A percentile compares a stretch with the other conserved stretches of the same genome.
Conservation (phyloP, 768 basidiomycete species). For the Tubosaeta brunneosetosa region DNA sequence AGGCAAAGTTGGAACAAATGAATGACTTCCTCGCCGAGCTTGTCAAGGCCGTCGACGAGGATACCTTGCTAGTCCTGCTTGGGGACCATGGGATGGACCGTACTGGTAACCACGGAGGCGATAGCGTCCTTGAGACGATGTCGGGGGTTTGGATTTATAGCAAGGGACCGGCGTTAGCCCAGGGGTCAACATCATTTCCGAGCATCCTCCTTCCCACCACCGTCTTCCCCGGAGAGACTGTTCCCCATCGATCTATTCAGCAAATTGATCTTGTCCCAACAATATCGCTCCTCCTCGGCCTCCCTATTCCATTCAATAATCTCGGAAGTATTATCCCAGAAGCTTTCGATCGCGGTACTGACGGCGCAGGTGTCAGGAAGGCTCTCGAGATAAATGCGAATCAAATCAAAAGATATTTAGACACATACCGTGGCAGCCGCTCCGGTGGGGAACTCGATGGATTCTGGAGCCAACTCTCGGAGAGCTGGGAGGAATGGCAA, state of each 20-base stretch:
- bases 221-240: slow-evolving; percentile 54
- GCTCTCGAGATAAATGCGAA: slow-evolving; percentile 68
- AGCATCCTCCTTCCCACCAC: slow-evolving; percentile 48
- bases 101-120: slow-evolving; percentile 94
- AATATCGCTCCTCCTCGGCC: slow-evolving; percentile 80
- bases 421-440: slow-evolving; percentile 65
- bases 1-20: slow-evolving; percentile 83
- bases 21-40: slow-evolving; percentile 69
- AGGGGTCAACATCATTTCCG: slow-evolving; percentile 36
- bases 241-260: slow-evolving; percentile 62
- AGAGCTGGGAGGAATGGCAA: slow-evolving; percentile 39
- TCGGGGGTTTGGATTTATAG: slow-evolving; percentile 91
- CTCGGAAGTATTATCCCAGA: slow-evolving; percentile 91
- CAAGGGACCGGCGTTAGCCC: slow-evolving; percentile 55
- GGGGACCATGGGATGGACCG: slow-evolving; percentile 98
- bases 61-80: slow-evolving; percentile 85
- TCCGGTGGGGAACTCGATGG: slow-evolving; percentile 72
- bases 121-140: slow-evolving; percentile 78
- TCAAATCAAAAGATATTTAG: slow-evolving; percentile 75
- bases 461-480: slow-evolving; percentile 51
- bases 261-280: slow-evolving; percentile 94
- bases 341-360: slow-evolving; percentile 57
- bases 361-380: slow-evolving; percentile 38
- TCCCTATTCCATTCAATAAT: slow-evolving; percentile 95
- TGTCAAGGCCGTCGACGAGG: slow-evolving; percentile 71